Evolutionary conservation across 2,329 filamentous ascomycete species (phyloP), one percentile per base, ranked within the genome.

Genomic region (Colletotrichum salicis): DNA sequence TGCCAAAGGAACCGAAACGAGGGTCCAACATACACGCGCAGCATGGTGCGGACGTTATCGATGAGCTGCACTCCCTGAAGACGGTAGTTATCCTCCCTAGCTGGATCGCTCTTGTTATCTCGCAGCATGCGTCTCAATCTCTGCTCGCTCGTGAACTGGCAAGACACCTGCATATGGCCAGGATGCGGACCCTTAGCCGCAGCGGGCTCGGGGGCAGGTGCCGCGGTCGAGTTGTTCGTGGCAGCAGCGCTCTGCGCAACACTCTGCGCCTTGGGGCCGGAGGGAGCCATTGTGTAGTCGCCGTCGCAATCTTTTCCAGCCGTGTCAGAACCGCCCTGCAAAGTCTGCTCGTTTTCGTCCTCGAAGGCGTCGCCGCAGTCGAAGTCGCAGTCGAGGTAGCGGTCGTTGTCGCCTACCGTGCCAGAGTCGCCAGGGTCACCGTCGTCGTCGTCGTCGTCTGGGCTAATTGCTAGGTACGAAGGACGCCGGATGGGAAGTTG

Each of bases 41-140:
- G 86, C 27, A 90, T 89, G 76, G 92, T 90, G 59, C 96, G 89
- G 54, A 97, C 93, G 73, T 91, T 93, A 78, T 98, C 94, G 73
- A 99, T 96, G 87, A 96, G 93, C 71, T 94, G 90, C 11, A 98
- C 92, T 22, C 96, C 96, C 78, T 96, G 94, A 56, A 98, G 84
- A 64, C 96, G 91, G 75, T 94, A 90, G 73, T 84, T 90, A 78
- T 96, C 94, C 80, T 98, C 95, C 69, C 93, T 91, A 48, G 93
- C 90, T 63, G 93, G 91, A 78, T 94, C 93, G 77, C 92, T 90
- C 51, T 91, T 90, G 73, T 92, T 90, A 24, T 89, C 88, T 56
- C 88, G 86, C 70, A 97, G 88, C 80, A 91, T 91, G 77, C 90
- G 89, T 73, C 94, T 91, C 67, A 98, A 89, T 76, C 90, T 91